These are phyloP conservation scores for Apophysomyces variabilis DNA, from an alignment of 371 early-diverging fungal genomes.

Conservation along the genomic window DNA sequence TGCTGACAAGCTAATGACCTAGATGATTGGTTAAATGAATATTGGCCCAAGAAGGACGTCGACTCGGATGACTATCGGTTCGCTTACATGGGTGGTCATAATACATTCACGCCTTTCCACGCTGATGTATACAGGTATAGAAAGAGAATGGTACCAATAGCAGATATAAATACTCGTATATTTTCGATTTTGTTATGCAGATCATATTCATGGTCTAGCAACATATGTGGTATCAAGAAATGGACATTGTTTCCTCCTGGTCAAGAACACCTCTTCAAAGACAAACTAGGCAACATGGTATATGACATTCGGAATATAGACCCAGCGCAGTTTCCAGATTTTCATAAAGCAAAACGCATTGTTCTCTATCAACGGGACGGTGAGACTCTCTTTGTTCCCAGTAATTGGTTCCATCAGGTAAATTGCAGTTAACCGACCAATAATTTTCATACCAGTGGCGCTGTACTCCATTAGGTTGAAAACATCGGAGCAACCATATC, in stretches of 20 bases:
- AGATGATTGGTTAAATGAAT: conserved; percentile 82
- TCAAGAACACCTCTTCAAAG: conserved; percentile 58
- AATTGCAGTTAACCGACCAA: no score
- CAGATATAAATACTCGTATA: neutral
- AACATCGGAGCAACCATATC: conserved; percentile 76
- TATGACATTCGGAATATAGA: conserved; percentile 67
- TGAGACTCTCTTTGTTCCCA: conserved; percentile 75
- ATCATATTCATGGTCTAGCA: conserved; percentile 81
- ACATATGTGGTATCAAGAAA: conserved; percentile 73
- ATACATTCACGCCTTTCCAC: conserved; percentile 80
- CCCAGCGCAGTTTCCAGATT: conserved; percentile 51
- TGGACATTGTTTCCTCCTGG: conserved; percentile 75
- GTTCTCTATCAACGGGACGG: conserved; percentile 65
- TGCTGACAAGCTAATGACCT: neutral
- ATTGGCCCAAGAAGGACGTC: conserved; percentile 51
- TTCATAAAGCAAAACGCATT: conserved; percentile 51
- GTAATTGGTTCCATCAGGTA: conserved; percentile 79
- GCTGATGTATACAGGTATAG: conserved; percentile 72
- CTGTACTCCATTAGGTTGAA: conserved; percentile 36
- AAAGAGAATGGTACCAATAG: neutral
- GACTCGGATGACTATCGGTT: conserved; percentile 73
- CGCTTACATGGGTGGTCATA: conserved; percentile 72
- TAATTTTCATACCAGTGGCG: no score
- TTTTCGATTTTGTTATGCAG: conserved; percentile 21
- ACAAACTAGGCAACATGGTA: conserved; percentile 49